A percentile compares a stretch with the other conserved stretches of the same genome.
Conservation (phyloP, 2,329 filamentous ascomycete species). For the Verticillium klebahnii region DNA sequence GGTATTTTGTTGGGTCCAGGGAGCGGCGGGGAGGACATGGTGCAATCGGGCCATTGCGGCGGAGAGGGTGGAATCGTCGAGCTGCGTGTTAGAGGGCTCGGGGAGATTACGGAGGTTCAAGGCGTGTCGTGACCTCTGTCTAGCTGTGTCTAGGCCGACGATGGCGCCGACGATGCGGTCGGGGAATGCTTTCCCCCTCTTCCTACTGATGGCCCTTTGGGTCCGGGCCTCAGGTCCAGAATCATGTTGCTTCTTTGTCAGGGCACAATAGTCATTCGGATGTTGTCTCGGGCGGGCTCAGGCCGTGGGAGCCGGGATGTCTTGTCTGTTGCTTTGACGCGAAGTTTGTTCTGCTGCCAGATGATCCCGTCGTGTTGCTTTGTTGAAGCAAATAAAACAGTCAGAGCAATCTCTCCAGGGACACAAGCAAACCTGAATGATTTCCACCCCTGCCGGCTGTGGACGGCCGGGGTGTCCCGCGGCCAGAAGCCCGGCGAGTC, state of each 20-base stretch:
- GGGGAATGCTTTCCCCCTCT: background rate
- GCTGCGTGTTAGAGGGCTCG: background rate
- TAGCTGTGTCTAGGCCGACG: background rate
- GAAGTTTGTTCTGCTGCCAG: no score
- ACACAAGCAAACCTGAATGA: no score
- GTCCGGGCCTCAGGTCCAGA: background rate
- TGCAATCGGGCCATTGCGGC: background rate
- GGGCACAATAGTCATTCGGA: background rate
- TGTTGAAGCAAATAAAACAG: no score
- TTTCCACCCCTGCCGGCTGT: no score
- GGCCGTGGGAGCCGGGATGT: background rate
- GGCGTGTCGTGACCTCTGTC: background rate
- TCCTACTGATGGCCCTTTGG: background rate
- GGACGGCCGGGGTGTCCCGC: no score
- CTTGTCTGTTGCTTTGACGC: background rate
- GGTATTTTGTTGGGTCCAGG: background rate
- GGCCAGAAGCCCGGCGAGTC: no score
- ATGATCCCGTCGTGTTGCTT: no score
- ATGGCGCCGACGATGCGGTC: background rate
- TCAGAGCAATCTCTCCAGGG: no score
- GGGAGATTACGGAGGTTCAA: background rate
- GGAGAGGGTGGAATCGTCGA: background rate
- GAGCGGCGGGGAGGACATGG: background rate
- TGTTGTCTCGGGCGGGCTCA: background rate
- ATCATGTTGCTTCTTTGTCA: background rate